Percentiles rank a stretch among this genome's conserved stretches.
These are phyloP conservation scores for Leccinum boreale DNA, from an alignment of 768 basidiomycete genomes.

Conservation along the genomic window DNA sequence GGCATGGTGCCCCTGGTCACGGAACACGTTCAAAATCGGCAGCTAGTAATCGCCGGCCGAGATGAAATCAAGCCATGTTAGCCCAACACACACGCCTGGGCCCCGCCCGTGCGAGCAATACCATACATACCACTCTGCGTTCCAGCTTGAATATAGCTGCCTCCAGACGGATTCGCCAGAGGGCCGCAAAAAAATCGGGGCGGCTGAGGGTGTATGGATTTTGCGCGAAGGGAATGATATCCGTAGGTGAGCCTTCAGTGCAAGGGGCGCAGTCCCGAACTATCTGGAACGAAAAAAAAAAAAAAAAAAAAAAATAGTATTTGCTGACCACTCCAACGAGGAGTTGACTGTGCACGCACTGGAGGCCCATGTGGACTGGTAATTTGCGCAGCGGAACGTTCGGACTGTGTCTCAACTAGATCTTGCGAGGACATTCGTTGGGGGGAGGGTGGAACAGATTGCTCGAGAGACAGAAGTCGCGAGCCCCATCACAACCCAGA, in stretches of 20 bases:
- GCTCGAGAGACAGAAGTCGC: background rate
- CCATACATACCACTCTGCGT: slow-evolving; percentile 20
- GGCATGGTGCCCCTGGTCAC: background rate
- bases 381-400: background rate
- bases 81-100: background rate
- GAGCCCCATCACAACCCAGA: background rate
- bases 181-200: slow-evolving; percentile 13
- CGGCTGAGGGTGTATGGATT: background rate
- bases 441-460: background rate
- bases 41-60: slow-evolving; percentile 7
- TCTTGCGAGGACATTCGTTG: slow-evolving; percentile 5
- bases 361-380: background rate
- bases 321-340: background rate
- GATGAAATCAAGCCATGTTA: slow-evolving; percentile 1
- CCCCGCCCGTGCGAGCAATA: background rate
- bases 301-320: background rate
- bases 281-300: background rate
- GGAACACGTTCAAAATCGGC: slow-evolving; percentile 21
- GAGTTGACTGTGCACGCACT: slow-evolving; percentile 1
- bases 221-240: background rate
- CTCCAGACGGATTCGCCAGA: slow-evolving; percentile 19
- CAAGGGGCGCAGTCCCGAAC: background rate
- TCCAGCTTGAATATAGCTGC: slow-evolving; percentile 19
- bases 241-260: background rate
- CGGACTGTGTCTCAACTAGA: background rate